Evolutionary conservation across 345 rosid species (phyloP).

Genomic region (Capsella bursapastoris): DNA sequence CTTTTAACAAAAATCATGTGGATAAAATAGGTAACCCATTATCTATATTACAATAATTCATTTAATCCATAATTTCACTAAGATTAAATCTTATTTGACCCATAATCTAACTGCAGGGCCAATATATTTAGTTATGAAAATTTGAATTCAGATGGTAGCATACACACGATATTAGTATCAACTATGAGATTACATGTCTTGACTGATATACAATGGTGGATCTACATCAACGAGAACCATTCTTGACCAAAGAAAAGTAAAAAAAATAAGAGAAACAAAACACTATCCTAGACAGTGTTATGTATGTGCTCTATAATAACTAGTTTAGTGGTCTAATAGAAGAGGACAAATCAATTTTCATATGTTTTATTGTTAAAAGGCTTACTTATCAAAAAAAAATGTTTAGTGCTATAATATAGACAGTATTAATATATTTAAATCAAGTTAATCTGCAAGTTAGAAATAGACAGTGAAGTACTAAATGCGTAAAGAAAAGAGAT

Average conservation of each 20-base stretch:
- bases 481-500: conserved; percentile 18
- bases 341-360: neutral
- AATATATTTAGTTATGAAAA: neutral
- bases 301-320: neutral
- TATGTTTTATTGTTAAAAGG: neutral
- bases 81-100: too few species aligned
- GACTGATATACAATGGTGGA: neutral
- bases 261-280: neutral
- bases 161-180: neutral
- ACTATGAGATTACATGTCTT: neutral
- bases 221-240: neutral
- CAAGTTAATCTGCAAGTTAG: neutral
- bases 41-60: neutral
- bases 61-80: neutral
- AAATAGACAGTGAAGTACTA: conserved; percentile 8
- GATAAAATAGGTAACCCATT: neutral
- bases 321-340: conserved; percentile 5
- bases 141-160: neutral
- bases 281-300: conserved; percentile 4
- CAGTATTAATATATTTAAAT: neutral
- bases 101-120: neutral
- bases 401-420: neutral
- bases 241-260: neutral
- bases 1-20: neutral
- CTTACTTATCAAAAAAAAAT: too few species aligned